Evolutionary conservation across 331 rosid genomes (phyloP), one percentile per base, ranked within the genome.

Genomic region (Telfairia occidentalis): DNA sequence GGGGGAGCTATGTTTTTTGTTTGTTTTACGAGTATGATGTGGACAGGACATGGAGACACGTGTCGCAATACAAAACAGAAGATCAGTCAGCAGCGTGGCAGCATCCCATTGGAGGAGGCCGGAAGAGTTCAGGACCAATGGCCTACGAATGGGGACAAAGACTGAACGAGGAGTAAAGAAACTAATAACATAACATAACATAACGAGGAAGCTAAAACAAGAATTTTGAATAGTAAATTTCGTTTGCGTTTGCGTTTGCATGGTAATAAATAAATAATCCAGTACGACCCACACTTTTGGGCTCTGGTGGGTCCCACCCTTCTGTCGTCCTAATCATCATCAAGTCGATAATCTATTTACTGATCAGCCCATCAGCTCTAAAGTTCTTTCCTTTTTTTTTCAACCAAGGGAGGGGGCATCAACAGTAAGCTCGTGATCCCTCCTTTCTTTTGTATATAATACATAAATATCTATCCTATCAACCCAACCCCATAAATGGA

Each of bases 341-440:
- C 63, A 57, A 23, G n/a, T 55, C 30, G 29, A n/a, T n/a, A n/a
- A n/a, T n/a, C n/a, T n/a, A n/a, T 32, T 32, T 11, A 2, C 0
- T 40, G 45, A 54, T 24, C 34, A 23, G 55, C 15, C 16, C n/a
- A 57, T 49, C 23, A 3, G 52, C 3, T 59, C 21, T 26, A 59
- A 59, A 59, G 66, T 29, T 59, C 19, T 37, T 19, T 37, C 29
- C 34, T 21, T 66, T 40, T 40, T 40, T 11, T 19, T 3, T 9
- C 50, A 66, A 66, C 48, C 49, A 21, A 2, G 28, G 30, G 71
- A 2, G 28, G 30, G 71, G 72, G 71, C 4, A 12, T 70, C 75
- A 46, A 71, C 75, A 71, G 58, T 46, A 48, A 19, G 43, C 76
- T 71, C 76, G 59, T 71, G 76, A 71, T 71, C n/a, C 46, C 28